Evolutionary conservation across 352 stramenopile species (phyloP).

Genomic region (Elongisporangium prolatum): DNA sequence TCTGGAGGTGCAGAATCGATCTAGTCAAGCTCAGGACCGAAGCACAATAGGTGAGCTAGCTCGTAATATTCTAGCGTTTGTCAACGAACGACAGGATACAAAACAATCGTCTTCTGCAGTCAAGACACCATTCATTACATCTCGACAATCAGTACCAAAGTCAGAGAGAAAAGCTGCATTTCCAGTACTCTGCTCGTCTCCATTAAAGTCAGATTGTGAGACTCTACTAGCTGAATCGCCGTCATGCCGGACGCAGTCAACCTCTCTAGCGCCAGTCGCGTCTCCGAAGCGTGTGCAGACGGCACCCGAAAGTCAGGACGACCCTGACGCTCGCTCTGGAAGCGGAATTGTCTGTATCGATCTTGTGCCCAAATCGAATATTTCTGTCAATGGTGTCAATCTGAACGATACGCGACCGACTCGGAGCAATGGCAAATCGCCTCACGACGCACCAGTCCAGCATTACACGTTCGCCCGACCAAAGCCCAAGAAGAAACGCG

Average conservation of each 20-base stretch:
- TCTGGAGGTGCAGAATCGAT: conserved; percentile 37
- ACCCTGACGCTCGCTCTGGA: background rate
- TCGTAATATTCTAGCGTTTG: conserved; percentile 46
- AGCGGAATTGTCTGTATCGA: background rate
- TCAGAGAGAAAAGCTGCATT: background rate
- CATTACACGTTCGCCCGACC: conserved; percentile 50
- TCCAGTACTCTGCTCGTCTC: background rate
- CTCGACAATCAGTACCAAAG: background rate
- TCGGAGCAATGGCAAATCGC: background rate
- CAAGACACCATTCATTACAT: conserved; percentile 5
- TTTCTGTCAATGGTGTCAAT: background rate
- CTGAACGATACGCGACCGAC: background rate
- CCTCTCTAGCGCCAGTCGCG: background rate
- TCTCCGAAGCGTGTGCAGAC: background rate
- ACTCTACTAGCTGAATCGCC: background rate
- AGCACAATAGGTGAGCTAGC: conserved; percentile 61
- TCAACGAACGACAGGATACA: conserved; percentile 33
- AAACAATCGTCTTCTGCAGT: conserved; percentile 7
- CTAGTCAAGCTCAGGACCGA: conserved; percentile 21
- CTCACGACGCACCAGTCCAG: conserved; percentile 1
- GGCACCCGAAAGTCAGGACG: background rate
- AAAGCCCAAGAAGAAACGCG: conserved; percentile 21
- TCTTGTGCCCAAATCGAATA: background rate
- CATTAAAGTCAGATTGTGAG: background rate
- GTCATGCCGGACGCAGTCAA: background rate